A percentile compares a stretch with the other conserved stretches of the same genome.
Conservation (phyloP, 2,329 filamentous ascomycete species). For the Trichoderma semiorbis region DNA sequence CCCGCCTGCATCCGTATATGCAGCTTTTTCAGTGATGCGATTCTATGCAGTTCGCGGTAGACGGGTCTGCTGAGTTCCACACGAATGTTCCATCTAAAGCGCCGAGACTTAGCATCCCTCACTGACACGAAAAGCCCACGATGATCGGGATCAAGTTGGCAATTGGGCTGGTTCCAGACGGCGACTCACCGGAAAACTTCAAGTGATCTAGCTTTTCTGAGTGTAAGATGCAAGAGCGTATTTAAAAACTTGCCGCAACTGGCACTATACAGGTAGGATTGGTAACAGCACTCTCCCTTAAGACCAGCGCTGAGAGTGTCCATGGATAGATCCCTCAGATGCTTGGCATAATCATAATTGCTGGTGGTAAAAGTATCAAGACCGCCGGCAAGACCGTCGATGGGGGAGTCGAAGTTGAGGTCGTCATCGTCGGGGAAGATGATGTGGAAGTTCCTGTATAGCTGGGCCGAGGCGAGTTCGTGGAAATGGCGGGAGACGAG, state of each 20-base stretch:
- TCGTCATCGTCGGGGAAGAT: conserved; percentile 60
- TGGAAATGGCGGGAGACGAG: conserved; percentile 57
- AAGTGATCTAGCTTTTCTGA: conserved; percentile 53
- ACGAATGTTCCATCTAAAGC: conserved; percentile 55
- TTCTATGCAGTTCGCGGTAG: conserved; percentile 54
- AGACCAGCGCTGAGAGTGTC: conserved; percentile 52
- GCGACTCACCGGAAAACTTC: conserved; percentile 53
- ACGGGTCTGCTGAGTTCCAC: conserved; percentile 59
- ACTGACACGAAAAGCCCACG: background rate
- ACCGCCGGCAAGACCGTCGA: conserved; percentile 55
- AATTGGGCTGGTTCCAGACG: background rate
- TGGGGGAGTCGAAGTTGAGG: conserved; percentile 47
- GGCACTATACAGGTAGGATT: conserved; percentile 50
- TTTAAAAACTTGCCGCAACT: conserved; percentile 64
- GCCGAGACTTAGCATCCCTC: background rate
- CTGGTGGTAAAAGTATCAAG: conserved; percentile 61
- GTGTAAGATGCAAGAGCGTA: conserved; percentile 53
- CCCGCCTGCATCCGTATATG: conserved; percentile 59
- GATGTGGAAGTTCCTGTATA: conserved; percentile 60
- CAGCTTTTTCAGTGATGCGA: conserved; percentile 49
- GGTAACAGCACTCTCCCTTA: conserved; percentile 53
- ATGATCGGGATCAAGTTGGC: background rate
- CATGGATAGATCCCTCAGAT: conserved; percentile 54
- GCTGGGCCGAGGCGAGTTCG: conserved; percentile 53
- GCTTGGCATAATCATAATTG: conserved; percentile 60